A percentile compares a stretch with the other conserved stretches of the same genome.
Evolutionary conservation across 2,329 filamentous ascomycete species (phyloP).

Genomic region (Epichloe baconii): DNA sequence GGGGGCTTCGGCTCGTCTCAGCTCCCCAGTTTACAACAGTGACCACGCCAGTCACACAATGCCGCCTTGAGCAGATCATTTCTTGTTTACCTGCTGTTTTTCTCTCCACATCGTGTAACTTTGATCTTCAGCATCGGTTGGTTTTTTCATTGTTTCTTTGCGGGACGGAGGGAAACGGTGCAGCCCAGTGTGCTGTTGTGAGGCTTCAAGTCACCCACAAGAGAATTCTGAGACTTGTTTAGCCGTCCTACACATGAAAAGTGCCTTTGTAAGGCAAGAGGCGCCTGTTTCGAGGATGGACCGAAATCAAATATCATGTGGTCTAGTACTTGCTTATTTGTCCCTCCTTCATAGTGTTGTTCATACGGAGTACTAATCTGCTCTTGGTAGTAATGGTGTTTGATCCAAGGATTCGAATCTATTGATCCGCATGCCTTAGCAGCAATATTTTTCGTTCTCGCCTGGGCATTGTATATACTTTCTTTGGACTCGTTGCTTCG

Average conservation of each 20-base stretch:
- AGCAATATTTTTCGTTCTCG: not conserved
- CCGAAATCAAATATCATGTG: not conserved
- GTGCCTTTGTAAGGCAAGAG: no score
- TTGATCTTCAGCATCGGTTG: not conserved
- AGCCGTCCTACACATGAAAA: no score
- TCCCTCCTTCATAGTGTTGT: not conserved
- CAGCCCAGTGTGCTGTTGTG: no score
- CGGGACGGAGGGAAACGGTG: no score
- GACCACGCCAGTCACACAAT: slow-evolving; percentile 1
- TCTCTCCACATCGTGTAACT: not conserved
- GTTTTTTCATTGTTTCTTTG: no score
- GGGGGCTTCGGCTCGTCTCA: not conserved
- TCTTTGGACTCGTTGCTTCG: not conserved
- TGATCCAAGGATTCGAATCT: not conserved
- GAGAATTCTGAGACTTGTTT: no score
- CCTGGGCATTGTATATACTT: not conserved
- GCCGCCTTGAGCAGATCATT: not conserved
- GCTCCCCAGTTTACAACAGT: not conserved
- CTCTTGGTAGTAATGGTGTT: not conserved
- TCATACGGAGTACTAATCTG: not conserved
- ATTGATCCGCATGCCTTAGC: not conserved
- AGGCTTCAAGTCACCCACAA: no score
- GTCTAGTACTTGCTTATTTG: not conserved
- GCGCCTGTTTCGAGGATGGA: not conserved
- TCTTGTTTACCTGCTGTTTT: not conserved